Evolutionary conservation across 1,284 basidiomycete species (phyloP).

Genomic region (Xanthoconium separans): DNA sequence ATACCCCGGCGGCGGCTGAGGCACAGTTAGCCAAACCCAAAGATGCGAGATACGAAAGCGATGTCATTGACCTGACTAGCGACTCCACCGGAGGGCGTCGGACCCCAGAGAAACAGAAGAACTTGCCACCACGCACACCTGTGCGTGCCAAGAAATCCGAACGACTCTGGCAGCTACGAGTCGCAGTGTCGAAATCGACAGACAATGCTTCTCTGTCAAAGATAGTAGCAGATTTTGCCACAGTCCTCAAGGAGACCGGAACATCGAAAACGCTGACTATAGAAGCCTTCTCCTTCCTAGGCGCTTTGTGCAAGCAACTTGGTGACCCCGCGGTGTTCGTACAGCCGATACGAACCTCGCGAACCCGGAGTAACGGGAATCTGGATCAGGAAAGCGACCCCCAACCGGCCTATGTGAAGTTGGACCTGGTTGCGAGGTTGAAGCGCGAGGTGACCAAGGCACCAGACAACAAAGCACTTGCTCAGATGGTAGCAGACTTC

Average conservation of each 20-base stretch:
- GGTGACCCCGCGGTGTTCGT: slow-evolving; percentile 60
- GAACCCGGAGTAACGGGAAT: slow-evolving; percentile 37
- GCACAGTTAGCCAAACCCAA: slow-evolving; percentile 34
- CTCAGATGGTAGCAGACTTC: slow-evolving; percentile 64
- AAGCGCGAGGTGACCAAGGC: slow-evolving; percentile 51
- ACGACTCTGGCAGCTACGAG: slow-evolving; percentile 48
- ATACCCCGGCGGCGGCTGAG: slow-evolving; percentile 37
- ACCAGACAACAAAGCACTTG: slow-evolving; percentile 53
- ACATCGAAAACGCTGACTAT: slow-evolving; percentile 67
- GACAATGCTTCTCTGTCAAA: slow-evolving; percentile 54
- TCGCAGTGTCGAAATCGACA: slow-evolving; percentile 42
- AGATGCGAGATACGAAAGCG: slow-evolving; percentile 26
- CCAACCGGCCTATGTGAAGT: slow-evolving; percentile 51
- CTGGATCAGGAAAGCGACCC: slow-evolving; percentile 33
- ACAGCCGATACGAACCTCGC: slow-evolving; percentile 49
- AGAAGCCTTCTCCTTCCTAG: slow-evolving; percentile 68
- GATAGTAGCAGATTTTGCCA: slow-evolving; percentile 56
- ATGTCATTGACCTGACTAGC: slow-evolving; percentile 50
- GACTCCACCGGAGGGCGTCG: slow-evolving; percentile 40
- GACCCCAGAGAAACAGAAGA: slow-evolving; percentile 25
- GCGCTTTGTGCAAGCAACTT: slow-evolving; percentile 65
- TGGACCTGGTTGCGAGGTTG: slow-evolving; percentile 56
- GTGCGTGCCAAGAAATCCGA: slow-evolving; percentile 50
- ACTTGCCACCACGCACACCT: slow-evolving; percentile 27
- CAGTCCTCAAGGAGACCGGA: slow-evolving; percentile 57